Conservation (phyloP, 1,284 basidiomycete genomes). For the Malassezia psittaci region DNA sequence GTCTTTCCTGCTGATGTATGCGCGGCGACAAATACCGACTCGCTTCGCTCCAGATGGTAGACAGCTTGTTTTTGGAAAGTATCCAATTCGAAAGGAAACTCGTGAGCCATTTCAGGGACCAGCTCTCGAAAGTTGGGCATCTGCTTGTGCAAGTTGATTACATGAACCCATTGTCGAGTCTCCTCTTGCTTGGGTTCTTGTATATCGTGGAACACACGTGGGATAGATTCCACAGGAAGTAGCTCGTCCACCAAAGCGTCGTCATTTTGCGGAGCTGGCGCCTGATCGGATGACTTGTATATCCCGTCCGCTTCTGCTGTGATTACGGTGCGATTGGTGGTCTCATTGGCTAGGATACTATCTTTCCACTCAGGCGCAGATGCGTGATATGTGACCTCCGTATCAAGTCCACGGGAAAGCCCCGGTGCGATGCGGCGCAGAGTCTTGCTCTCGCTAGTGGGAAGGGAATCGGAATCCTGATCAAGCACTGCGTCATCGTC, state of each 20-base stretch:
- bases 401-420: constrained; percentile 56
- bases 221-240: constrained; percentile 32
- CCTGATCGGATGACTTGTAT: constrained; percentile 7
- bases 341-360: background rate
- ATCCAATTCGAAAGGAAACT: constrained; percentile 68
- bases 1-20: constrained; percentile 99
- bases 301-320: constrained; percentile 9
- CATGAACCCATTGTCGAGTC: constrained; percentile 95
- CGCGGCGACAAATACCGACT: constrained; percentile 96
- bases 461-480: background rate
- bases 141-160: constrained; percentile 81
- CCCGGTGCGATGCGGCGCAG: constrained; percentile 50
- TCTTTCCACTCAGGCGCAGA: background rate
- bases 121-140: constrained; percentile 77
- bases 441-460: constrained; percentile 52
- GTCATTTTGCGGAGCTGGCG: constrained; percentile 10
- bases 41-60: constrained; percentile 91
- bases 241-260: constrained; percentile 43
- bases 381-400: constrained; percentile 32
- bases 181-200: constrained; percentile 23
- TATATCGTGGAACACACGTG: constrained; percentile 20
- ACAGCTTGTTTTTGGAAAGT: constrained; percentile 96
- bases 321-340: constrained; percentile 8
- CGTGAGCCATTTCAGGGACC: constrained; percentile 80
- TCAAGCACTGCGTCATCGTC: constrained; percentile 50